Evolutionary conservation across 768 basidiomycete species (phyloP).

Genomic region (Coprinellus aureogranulatus): DNA sequence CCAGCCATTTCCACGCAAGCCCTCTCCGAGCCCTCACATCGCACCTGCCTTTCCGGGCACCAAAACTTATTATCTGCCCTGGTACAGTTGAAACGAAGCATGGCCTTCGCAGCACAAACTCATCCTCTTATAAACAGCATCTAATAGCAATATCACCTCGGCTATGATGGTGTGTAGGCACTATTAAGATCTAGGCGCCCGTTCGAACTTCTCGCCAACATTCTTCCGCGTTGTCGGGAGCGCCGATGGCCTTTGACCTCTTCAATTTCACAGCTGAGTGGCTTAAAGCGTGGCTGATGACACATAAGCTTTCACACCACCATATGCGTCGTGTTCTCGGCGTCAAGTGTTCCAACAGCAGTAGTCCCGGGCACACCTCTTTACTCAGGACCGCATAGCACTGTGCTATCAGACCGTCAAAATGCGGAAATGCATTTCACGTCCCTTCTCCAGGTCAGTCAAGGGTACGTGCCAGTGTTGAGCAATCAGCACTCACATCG

Average conservation of each 20-base stretch:
- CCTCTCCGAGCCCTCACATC: no score
- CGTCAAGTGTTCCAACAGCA: not conserved
- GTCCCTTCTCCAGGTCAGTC: constrained; percentile 2
- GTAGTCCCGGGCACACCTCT: not conserved
- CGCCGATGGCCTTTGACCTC: not conserved
- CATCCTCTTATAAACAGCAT: not conserved
- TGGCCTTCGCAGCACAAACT: not conserved
- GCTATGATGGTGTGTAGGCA: not conserved
- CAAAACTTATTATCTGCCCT: constrained; percentile 6
- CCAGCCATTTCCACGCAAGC: constrained; percentile 7
- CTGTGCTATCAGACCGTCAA: not conserved
- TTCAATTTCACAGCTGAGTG: no score
- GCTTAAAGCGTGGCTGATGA: not conserved
- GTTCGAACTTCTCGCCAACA: not conserved
- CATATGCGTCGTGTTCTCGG: not conserved
- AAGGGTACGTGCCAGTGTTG: not conserved
- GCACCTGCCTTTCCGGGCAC: constrained; percentile 7
- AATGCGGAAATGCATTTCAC: constrained; percentile 25
- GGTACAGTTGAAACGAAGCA: constrained; percentile 12
- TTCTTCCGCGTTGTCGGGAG: constrained; percentile 1
- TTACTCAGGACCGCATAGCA: not conserved
- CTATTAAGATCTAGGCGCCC: not conserved
- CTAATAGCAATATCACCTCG: not conserved
- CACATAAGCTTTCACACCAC: not conserved
- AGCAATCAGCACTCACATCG: constrained; percentile 34